These are phyloP conservation scores for Tympanopsis confertula DNA, from an alignment of 2,329 filamentous ascomycete genomes.

Conservation along the genomic window DNA sequence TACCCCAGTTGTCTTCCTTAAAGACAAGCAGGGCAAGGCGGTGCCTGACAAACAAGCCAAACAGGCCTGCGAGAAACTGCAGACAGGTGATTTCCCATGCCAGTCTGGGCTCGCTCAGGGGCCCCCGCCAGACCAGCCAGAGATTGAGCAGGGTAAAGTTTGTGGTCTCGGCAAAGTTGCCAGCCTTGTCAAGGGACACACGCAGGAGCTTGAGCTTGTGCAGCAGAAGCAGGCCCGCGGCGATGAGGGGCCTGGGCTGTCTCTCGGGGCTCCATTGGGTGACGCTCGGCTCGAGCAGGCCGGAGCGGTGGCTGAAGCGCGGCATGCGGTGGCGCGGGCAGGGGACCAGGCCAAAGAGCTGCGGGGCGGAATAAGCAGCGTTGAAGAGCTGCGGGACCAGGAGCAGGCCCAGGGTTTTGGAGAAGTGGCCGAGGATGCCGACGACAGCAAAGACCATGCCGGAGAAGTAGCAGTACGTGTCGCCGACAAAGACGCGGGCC, in stretches of 20 bases:
- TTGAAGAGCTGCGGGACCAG: slow-evolving; percentile 94
- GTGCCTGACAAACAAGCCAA: slow-evolving; percentile 78
- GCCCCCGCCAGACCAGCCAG: slow-evolving; percentile 91
- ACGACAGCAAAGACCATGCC: slow-evolving; percentile 98
- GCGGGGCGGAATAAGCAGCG: slow-evolving; percentile 84
- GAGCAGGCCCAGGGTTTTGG: slow-evolving; percentile 84
- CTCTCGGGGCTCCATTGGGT: slow-evolving; percentile 59
- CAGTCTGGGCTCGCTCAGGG: slow-evolving; percentile 75
- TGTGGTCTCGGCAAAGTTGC: slow-evolving; percentile 65
- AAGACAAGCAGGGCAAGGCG: slow-evolving; percentile 79
- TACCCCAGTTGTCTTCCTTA: slow-evolving; percentile 69
- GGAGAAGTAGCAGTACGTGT: slow-evolving; percentile 99
- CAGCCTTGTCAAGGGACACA: slow-evolving; percentile 54
- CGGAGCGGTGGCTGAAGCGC: slow-evolving; percentile 73
- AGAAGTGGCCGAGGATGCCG: slow-evolving; percentile 92
- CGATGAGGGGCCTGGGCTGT: slow-evolving; percentile 57
- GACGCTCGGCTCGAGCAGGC: slow-evolving; percentile 74
- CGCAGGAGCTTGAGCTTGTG: slow-evolving; percentile 56
- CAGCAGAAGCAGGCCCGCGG: slow-evolving; percentile 55
- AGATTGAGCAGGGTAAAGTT: slow-evolving; percentile 93
- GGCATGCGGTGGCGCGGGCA: slow-evolving; percentile 89
- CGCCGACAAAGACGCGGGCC: slow-evolving; percentile 86
- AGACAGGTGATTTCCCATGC: slow-evolving; percentile 69
- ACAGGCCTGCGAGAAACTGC: slow-evolving; percentile 65
- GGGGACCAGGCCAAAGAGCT: slow-evolving; percentile 79